phyloP scores from a whole-genome alignment of 192 early-diverging fungal species.

The Linnemannia exigua region DNA sequence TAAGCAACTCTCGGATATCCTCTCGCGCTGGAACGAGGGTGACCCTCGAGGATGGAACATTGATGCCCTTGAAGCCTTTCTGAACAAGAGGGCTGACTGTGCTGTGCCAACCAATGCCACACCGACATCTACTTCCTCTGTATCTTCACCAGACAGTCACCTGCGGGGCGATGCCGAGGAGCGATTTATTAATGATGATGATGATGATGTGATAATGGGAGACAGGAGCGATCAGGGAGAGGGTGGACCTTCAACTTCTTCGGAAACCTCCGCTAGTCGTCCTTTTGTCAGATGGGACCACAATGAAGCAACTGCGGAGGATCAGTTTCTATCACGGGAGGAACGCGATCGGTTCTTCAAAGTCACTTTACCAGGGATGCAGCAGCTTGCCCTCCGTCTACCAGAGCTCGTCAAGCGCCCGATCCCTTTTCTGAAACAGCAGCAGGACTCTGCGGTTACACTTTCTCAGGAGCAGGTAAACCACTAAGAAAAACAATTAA shows the following conservation, averaged over 20 bases:
- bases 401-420: slow-evolving; percentile 50
- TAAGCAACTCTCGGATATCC: slow-evolving; percentile 18
- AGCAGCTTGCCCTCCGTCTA: slow-evolving; percentile 33
- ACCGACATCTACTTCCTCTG: not conserved
- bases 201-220: not conserved
- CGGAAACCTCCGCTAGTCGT: not conserved
- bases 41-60: slow-evolving; percentile 12
- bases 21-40: slow-evolving; percentile 30
- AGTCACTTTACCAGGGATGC: slow-evolving; percentile 29
- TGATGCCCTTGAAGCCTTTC: slow-evolving; percentile 27
- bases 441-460: slow-evolving; percentile 39
- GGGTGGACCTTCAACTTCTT: not conserved
- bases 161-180: not conserved
- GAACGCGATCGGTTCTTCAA: slow-evolving; percentile 41
- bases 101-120: not conserved
- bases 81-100: slow-evolving; percentile 23
- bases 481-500: no score
- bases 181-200: not conserved
- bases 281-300: not conserved
- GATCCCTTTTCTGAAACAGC: slow-evolving; percentile 39
- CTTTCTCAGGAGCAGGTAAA: slow-evolving; percentile 52
- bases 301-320: slow-evolving; percentile 8
- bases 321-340: slow-evolving; percentile 21
- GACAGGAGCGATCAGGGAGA: not conserved
- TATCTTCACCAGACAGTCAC: not conserved